These are phyloP conservation scores for Neurospora sp. DNA, from an alignment of 2,329 filamentous ascomycete genomes.

Conservation along the genomic window DNA sequence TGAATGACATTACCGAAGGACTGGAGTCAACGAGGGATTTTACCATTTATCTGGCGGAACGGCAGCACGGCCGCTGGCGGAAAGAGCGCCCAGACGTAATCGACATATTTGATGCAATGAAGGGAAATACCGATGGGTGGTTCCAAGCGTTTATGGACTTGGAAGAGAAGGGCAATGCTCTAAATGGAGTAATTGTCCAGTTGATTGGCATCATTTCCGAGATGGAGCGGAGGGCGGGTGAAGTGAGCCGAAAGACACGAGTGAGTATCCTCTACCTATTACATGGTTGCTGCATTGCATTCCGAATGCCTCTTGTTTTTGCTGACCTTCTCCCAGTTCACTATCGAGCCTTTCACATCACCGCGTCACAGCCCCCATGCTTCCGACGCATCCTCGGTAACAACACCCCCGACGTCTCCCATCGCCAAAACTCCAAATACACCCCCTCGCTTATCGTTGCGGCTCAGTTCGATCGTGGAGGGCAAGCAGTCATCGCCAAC, in stretches of 20 bases:
- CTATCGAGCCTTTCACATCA: conserved; percentile 19
- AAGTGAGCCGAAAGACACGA: conserved; percentile 69
- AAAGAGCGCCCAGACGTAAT: conserved; percentile 52
- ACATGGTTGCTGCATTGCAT: neutral
- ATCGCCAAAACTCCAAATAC: conserved; percentile 14
- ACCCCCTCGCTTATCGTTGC: conserved; percentile 18
- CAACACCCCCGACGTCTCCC: conserved; percentile 15
- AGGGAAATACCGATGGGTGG: conserved; percentile 88
- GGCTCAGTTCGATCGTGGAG: conserved; percentile 16
- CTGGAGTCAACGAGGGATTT: conserved; percentile 68
- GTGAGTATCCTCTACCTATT: conserved; percentile 34
- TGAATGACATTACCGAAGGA: conserved; percentile 72
- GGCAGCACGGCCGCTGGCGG: conserved; percentile 52
- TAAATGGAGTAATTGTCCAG: conserved; percentile 61
- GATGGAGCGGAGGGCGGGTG: conserved; percentile 76
- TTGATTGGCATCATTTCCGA: conserved; percentile 71
- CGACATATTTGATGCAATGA: conserved; percentile 81
- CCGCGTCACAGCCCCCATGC: conserved; percentile 15
- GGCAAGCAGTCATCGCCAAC: conserved; percentile 7
- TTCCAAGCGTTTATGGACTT: conserved; percentile 68
- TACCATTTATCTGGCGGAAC: conserved; percentile 60
- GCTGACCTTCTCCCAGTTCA: conserved; percentile 17
- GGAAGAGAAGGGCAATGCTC: conserved; percentile 58
- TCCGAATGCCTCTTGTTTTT: conserved; percentile 4
- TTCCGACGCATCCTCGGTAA: conserved; percentile 17